phyloP scores from a whole-genome alignment of 495 filamentous ascomycete genomes.

The Hypoxylon intermedium region DNA sequence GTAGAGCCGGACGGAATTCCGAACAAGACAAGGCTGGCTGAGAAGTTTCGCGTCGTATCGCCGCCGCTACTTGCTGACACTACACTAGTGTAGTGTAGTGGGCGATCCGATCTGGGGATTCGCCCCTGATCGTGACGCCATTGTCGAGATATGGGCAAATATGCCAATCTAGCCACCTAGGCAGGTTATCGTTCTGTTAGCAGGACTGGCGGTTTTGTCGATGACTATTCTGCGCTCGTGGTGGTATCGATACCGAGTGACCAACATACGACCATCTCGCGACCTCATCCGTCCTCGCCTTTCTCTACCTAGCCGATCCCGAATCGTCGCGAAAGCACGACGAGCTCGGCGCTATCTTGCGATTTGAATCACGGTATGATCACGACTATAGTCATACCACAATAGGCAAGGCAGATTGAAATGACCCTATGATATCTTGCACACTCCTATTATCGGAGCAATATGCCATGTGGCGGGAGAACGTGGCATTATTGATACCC shows the following conservation, averaged over 20 bases:
- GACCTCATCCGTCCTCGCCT: too few relatives aligned
- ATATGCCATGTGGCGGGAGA: neutral
- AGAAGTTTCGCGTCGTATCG: conserved; percentile 5
- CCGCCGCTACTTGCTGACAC: conserved; percentile 2
- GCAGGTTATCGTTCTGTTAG: neutral
- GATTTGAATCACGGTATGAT: conserved; percentile 15
- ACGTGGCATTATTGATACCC: neutral
- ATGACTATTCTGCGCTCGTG: neutral
- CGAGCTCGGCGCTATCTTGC: neutral
- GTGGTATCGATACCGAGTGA: neutral
- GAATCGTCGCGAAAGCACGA: conserved; percentile 4
- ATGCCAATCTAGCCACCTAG: conserved; percentile 3
- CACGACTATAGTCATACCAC: conserved; percentile 14
- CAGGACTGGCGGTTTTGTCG: neutral
- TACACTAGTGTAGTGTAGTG: too few relatives aligned
- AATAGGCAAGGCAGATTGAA: neutral
- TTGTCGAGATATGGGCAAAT: neutral
- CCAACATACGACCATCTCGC: conserved; percentile 25
- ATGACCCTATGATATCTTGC: neutral
- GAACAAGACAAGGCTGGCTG: too few relatives aligned
- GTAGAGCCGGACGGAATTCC: too few relatives aligned
- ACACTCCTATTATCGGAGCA: neutral
- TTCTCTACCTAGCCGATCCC: neutral
- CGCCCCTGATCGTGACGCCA: conserved; percentile 4
- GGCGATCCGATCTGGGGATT: conserved; percentile 21